phyloP scores from a whole-genome alignment of 148 eudicot species.

The Linanthus parryae region DNA sequence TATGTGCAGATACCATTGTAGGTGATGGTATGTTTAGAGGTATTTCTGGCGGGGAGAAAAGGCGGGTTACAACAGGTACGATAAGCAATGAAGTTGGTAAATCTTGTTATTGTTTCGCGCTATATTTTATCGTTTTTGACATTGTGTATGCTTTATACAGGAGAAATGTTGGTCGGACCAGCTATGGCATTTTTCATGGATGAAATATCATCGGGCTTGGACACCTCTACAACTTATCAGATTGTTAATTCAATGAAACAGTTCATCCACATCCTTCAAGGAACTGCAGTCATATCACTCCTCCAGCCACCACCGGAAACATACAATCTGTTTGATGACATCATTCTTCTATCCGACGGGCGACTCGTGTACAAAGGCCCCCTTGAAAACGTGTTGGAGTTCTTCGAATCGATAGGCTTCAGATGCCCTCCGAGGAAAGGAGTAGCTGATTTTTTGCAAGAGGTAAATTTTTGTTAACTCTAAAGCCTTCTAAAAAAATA shows the following conservation, averaged over 20 bases:
- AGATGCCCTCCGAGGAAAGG: constrained; percentile 89
- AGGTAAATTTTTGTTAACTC: constrained; percentile 27
- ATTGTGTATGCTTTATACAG: constrained; percentile 37
- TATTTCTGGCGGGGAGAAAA: constrained; percentile 84
- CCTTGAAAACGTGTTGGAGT: constrained; percentile 68
- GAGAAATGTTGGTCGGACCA: constrained; percentile 94
- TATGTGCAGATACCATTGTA: constrained; percentile 74
- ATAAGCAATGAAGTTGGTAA: not conserved
- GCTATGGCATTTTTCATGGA: constrained; percentile 88
- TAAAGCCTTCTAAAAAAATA: no score
- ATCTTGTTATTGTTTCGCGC: not conserved
- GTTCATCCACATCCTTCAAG: constrained; percentile 74
- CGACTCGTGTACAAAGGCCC: constrained; percentile 87
- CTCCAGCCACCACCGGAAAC: constrained; percentile 94
- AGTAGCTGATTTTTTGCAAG: constrained; percentile 87
- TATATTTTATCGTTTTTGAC: not conserved
- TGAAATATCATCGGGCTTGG: constrained; percentile 88
- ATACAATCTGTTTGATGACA: constrained; percentile 75
- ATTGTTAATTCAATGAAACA: constrained; percentile 77
- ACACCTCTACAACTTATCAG: constrained; percentile 88
- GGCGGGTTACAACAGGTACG: constrained; percentile 76
- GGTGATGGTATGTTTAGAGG: constrained; percentile 85
- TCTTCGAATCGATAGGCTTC: constrained; percentile 84
- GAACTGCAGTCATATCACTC: constrained; percentile 74
- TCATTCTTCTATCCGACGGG: constrained; percentile 80